These are phyloP conservation scores for Pleodorina starrii DNA, from an alignment of 139 green algal species.

Conservation along the genomic window DNA sequence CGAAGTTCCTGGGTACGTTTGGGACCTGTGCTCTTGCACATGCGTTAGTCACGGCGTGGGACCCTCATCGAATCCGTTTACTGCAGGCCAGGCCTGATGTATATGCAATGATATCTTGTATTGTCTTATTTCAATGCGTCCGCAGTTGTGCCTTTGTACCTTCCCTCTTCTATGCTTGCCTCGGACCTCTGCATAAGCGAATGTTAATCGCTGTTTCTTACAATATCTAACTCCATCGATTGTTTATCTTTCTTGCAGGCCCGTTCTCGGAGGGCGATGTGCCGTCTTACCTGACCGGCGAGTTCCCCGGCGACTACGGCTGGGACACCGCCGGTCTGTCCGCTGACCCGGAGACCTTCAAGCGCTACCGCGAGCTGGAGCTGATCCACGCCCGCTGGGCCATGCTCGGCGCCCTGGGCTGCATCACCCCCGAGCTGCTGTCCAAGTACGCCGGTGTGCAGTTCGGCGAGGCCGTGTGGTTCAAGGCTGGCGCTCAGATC, in stretches of 20 bases:
- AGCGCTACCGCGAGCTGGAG: conserved; percentile 86
- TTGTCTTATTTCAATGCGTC: no score
- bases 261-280: conserved; percentile 82
- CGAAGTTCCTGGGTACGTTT: conserved; percentile 86
- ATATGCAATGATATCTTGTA: no score
- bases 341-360: conserved; percentile 84
- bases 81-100: no score
- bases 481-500: conserved; percentile 89
- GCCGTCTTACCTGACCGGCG: conserved; percentile 89
- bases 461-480: conserved; percentile 90
- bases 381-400: conserved; percentile 95
- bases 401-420: conserved; percentile 92
- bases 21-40: background rate
- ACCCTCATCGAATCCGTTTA: no score
- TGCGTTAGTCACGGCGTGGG: no score
- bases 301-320: conserved; percentile 91
- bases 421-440: conserved; percentile 75
- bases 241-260: conserved; percentile 61
- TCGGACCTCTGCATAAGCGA: no score
- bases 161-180: no score
- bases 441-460: conserved; percentile 54
- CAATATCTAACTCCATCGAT: no score
- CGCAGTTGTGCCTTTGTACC: no score
- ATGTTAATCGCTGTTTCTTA: no score
- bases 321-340: conserved; percentile 96